Evolutionary conservation across 495 filamentous ascomycete species (phyloP).

Genomic region (Aspergillus bridgeri): DNA sequence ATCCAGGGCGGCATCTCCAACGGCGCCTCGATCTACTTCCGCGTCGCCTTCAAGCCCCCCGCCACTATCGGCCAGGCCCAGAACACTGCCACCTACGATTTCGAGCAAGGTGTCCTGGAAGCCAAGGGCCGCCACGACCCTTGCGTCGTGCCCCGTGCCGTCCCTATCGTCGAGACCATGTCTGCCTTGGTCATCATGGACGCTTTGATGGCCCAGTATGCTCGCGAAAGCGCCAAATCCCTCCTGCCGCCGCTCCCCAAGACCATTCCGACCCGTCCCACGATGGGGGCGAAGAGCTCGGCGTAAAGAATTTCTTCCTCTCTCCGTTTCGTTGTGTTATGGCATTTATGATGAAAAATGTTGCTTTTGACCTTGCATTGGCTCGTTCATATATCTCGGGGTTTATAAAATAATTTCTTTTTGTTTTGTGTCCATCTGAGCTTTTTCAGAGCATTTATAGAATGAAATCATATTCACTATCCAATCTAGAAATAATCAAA

Average conservation of each 20-base stretch:
- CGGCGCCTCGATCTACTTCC: conserved; percentile 92
- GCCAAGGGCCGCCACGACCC: conserved; percentile 97
- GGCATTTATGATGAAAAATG: background rate
- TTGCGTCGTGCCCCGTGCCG: conserved; percentile 88
- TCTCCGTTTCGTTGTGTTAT: background rate
- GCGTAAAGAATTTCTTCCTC: background rate
- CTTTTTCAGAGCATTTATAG: background rate
- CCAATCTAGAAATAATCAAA: background rate
- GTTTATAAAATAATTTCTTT: background rate
- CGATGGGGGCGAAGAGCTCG: conserved; percentile 4
- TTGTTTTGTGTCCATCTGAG: background rate
- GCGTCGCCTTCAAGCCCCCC: conserved; percentile 90
- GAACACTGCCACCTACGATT: conserved; percentile 75
- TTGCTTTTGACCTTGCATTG: background rate
- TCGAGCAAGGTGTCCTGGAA: conserved; percentile 71
- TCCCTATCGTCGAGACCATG: conserved; percentile 98
- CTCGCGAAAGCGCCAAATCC: conserved; percentile 51
- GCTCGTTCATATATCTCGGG: background rate
- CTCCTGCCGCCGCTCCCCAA: conserved; percentile 38
- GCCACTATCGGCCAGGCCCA: conserved; percentile 95
- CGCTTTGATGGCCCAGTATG: conserved; percentile 82
- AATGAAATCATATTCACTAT: background rate
- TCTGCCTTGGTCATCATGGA: conserved; percentile 88
- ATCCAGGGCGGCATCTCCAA: conserved; percentile 97
- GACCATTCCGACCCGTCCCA: conserved; percentile 34